Conservation (phyloP, 352 stramenopile genomes). For the Phytophthora quininea region DNA sequence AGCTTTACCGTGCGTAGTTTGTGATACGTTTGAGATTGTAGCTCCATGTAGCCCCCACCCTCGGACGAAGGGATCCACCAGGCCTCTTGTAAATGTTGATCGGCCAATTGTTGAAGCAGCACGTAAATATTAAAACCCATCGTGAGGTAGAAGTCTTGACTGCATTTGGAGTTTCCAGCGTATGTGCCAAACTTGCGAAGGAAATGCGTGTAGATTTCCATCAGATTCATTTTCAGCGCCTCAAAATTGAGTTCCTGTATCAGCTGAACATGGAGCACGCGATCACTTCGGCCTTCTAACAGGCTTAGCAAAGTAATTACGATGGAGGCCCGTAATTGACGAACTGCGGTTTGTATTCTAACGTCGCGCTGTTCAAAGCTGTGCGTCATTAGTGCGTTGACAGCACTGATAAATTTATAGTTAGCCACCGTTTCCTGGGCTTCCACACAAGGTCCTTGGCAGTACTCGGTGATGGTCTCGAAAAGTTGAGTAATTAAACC, state of each 20-base stretch:
- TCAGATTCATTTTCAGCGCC: conserved; percentile 62
- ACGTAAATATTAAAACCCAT: conserved; percentile 87
- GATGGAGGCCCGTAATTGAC: conserved; percentile 55
- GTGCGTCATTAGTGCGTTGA: conserved; percentile 73
- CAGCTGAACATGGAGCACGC: conserved; percentile 63
- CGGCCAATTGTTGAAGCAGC: conserved; percentile 67
- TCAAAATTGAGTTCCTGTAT: conserved; percentile 81
- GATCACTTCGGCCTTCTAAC: conserved; percentile 65
- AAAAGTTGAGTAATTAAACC: conserved; percentile 72
- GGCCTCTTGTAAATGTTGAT: conserved; percentile 44
- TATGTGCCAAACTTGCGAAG: conserved; percentile 43
- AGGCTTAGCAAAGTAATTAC: conserved; percentile 70
- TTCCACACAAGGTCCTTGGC: conserved; percentile 76
- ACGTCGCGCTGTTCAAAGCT: conserved; percentile 46
- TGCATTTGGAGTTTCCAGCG: conserved; percentile 63
- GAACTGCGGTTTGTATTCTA: conserved; percentile 19
- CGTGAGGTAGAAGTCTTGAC: conserved; percentile 64
- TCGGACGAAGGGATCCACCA: conserved; percentile 48
- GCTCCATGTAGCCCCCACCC: conserved; percentile 8
- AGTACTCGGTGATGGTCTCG: conserved; percentile 80
- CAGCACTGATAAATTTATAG: conserved; percentile 77
- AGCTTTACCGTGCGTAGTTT: neutral
- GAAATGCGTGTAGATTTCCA: conserved; percentile 67
- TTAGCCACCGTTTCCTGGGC: conserved; percentile 75
- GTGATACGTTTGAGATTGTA: neutral